Percentiles rank a stretch among this genome's conserved stretches.
Evolutionary conservation across 441 rosid species (phyloP).

Genomic region (Euphorbia celastroides): DNA sequence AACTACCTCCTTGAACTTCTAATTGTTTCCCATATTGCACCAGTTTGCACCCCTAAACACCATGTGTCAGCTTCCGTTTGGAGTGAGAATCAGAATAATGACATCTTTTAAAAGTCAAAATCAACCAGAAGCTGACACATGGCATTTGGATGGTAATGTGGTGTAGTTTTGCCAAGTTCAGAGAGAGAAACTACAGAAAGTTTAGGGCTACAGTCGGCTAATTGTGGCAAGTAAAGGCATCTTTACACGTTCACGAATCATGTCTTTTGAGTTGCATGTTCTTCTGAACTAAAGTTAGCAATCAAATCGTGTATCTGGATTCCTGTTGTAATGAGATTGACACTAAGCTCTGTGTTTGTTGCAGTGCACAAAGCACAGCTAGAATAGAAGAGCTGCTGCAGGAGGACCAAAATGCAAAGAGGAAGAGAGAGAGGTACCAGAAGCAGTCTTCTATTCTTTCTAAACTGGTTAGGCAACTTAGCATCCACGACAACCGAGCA

Average conservation of each 20-base stretch:
- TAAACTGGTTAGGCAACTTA: constrained; percentile 75
- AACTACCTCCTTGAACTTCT: too few relatives aligned
- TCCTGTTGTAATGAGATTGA: not conserved
- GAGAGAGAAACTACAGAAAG: too few relatives aligned
- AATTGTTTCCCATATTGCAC: too few relatives aligned
- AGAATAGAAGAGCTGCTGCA: constrained; percentile 83
- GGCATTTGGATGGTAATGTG: too few relatives aligned
- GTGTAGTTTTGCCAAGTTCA: too few relatives aligned
- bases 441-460: constrained; percentile 86
- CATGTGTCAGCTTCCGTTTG: too few relatives aligned
- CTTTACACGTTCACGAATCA: not conserved
- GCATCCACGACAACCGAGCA: constrained; percentile 89
- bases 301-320: not conserved
- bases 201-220: too few relatives aligned
- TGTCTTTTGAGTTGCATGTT: not conserved
- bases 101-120: too few relatives aligned
- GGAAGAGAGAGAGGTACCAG: constrained; percentile 71
- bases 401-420: constrained; percentile 85
- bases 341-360: constrained; percentile 8
- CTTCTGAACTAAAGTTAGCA: not conserved
- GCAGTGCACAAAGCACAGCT: constrained; percentile 70
- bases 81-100: too few relatives aligned
- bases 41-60: too few relatives aligned
- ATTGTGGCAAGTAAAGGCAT: too few relatives aligned
- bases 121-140: too few relatives aligned